Evolutionary conservation across 305 asterid genomes (phyloP), one percentile per base, ranked within the genome.

Genomic region (Andrographis paniculata): DNA sequence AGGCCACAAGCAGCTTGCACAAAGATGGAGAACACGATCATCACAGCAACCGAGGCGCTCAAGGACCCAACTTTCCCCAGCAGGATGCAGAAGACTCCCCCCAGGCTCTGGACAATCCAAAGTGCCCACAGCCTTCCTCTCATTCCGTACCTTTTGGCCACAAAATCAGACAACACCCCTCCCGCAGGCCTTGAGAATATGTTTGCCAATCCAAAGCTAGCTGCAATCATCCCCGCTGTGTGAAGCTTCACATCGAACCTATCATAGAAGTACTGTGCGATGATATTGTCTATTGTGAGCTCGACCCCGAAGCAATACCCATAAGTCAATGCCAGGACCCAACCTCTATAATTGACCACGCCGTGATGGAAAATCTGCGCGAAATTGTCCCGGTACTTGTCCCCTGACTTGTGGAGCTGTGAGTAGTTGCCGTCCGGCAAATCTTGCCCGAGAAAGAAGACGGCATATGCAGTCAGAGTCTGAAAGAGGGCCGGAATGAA

Each of bases 1-100:
- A 84, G 93, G 9, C 97, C 97, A 15, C 97, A 84, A 0, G 95
- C 94, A 1, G 95, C 94, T 58, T 88, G 97, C 48, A 71, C 81
- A 38, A 84, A 84, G 8, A 81, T 59, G 0, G 95, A 88, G 58
- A 88, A 88, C 14, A 79, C 64, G 16, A 88, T 58, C 84, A 88
- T 65, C 9, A 79, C 77, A 0, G 69, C 77, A 13, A 88, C 47
- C 0, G 94, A 84, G 1, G 53, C 63, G 1, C 69, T 43, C 15
- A 88, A 55, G 22, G 95, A 66, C 33, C 72, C 78, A 12, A 75
- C 75, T 62, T 41, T 73, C 20, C 94, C 94, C 5, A 88, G 54
- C 5, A 79, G 39, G 5, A 88, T 42, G 45, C 97, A 84, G 14
- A 81, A 56, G 13, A 88, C 23, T 0, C 95, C 97, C 0, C 97